Base-by-base conservation (phyloP, 768 basidiomycete species). In the Naematelia aurantialba region DNA sequence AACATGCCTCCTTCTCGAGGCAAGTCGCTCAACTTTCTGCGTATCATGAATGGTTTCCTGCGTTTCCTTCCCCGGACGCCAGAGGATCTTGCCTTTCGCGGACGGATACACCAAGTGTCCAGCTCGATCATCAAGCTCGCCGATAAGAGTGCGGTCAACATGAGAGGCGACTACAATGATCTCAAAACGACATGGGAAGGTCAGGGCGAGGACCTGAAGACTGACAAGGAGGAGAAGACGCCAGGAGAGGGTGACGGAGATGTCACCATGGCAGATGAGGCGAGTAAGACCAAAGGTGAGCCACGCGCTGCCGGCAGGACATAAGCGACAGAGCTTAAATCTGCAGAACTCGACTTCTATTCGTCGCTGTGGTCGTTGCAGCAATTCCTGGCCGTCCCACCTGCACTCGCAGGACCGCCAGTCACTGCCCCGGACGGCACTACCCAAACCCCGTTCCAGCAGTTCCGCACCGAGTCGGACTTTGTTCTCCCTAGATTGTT, bases 121-220 rank as follows among this genome's bases (percentile, higher is more conserved):
- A 70, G 69, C 42, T 66, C 67, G 34, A 69, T 71, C n/a, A 71
- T 74, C 31, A 69, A 66, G 42, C 62, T 74, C 2, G 69, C 72
- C n/a, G 72, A 74, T 53, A 74, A 74, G 66, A 74, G 72, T 47
- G 69, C 72, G 5, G 65, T 74, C 55, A 74, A 74, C 45, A 61
- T 74, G 59, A 31, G 72, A 45, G 72, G 72, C 24, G 72, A 74
- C 34, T 74, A 69, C 57, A 65, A 59, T 12, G 67, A 71, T 45
- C 34, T 71, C 19, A 62, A 67, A 45, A 69, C 69, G n/a, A 64
- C 60, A 2, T 74, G 72, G 72, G 72, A 71, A 5, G 65, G 66
- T 45, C 31, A 27, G 21, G 30, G 51, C 4, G 14, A 8, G 4
- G 31, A 27, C 11, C 42, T 56, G 4, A 26, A 49, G 27, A 27